Evolutionary conservation across 371 early-diverging fungal genomes (phyloP).

Genomic region (Zancudomyces culisetae): DNA sequence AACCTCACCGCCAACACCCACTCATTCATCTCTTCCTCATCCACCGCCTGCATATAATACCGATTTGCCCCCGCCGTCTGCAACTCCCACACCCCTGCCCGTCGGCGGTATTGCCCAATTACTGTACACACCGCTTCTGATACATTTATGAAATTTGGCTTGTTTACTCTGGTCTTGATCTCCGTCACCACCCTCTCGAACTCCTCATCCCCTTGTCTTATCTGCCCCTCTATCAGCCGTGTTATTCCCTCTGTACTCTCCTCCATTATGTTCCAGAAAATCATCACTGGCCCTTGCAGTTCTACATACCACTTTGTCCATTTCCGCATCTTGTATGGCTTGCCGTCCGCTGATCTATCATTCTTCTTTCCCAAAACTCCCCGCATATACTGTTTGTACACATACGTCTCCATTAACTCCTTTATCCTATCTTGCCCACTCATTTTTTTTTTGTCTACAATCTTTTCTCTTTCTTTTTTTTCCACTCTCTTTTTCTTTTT

Average conservation of each 20-base stretch:
- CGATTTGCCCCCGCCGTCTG: constrained; percentile 36
- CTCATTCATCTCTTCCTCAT: constrained; percentile 26
- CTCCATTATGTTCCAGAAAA: constrained; percentile 32
- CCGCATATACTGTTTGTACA: constrained; percentile 43
- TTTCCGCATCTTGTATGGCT: constrained; percentile 25
- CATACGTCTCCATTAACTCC: constrained; percentile 28
- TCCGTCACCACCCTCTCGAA: constrained; percentile 22
- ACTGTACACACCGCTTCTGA: constrained; percentile 32
- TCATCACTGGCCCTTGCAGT: constrained; percentile 37
- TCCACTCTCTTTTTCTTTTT: neutral
- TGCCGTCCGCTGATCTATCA: constrained; percentile 32
- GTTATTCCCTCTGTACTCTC: constrained; percentile 22
- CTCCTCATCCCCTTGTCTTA: constrained; percentile 12
- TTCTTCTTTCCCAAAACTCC: constrained; percentile 44
- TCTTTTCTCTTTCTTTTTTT: neutral
- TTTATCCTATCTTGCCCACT: neutral
- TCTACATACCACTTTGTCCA: constrained; percentile 51
- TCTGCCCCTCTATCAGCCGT: constrained; percentile 19
- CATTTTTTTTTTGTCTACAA: neutral
- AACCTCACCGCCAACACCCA: constrained; percentile 54
- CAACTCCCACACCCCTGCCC: constrained; percentile 29
- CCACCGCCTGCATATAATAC: constrained; percentile 33
- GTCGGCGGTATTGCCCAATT: constrained; percentile 20
- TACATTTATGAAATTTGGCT: constrained; percentile 44
- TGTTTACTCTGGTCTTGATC: constrained; percentile 25